A percentile compares a stretch with the other conserved stretches of the same genome.
These are phyloP conservation scores for Tuber calosporum DNA, from an alignment of 495 filamentous ascomycete species.

Conservation along the genomic window DNA sequence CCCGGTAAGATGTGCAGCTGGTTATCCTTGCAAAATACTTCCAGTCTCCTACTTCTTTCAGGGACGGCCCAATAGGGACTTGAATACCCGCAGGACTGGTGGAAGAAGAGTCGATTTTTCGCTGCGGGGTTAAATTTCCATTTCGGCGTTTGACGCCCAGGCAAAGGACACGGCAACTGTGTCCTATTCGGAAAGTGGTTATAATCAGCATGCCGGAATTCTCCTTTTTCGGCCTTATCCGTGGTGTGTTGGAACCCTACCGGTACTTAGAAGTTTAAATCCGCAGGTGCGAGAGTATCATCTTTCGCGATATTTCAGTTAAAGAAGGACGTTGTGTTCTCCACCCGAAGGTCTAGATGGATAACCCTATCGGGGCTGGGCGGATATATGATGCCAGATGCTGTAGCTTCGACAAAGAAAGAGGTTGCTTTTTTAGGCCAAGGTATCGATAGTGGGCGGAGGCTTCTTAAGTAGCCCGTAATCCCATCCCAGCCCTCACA, in stretches of 20 bases:
- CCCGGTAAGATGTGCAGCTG: not conserved
- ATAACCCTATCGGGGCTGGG: not conserved
- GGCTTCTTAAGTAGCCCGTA: not conserved
- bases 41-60: not conserved
- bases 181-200: not conserved
- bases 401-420: not conserved
- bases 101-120: not conserved
- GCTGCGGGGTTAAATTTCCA: conserved; percentile 7
- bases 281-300: not conserved
- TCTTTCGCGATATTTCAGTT: not conserved
- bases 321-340: too few relatives aligned
- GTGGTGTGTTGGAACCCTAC: not conserved
- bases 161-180: not conserved
- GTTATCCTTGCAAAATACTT: conserved; percentile 1
- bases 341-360: too few relatives aligned
- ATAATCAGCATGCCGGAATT: not conserved
- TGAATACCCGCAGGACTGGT: conserved; percentile 7
- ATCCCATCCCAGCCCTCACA: not conserved
- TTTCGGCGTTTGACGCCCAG: not conserved
- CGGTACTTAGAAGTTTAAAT: not conserved
- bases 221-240: not conserved
- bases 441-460: not conserved
- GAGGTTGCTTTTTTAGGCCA: not conserved
- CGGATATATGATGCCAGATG: not conserved
- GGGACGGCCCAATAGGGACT: conserved; percentile 5